Conservation (phyloP, 2,329 filamentous ascomycete species). For the Drechslerella coelobrocha region DNA sequence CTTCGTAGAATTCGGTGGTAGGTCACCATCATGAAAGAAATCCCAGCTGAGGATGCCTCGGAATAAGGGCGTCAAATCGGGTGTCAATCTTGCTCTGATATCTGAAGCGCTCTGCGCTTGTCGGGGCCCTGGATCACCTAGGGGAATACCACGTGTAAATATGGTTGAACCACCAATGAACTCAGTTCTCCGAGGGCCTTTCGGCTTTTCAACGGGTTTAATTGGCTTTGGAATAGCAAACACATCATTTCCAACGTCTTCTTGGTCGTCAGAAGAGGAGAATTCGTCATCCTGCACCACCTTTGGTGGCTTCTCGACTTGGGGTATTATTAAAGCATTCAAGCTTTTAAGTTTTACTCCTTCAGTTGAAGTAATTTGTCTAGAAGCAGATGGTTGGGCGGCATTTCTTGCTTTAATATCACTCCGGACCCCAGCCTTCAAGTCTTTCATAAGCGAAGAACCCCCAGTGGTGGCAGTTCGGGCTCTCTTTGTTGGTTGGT, state of each 20-base stretch:
- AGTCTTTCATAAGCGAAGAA: conserved; percentile 30
- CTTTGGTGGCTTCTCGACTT: conserved; percentile 21
- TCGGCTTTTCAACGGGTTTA: conserved; percentile 57
- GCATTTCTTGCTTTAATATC: conserved; percentile 37
- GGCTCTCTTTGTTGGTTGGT: conserved; percentile 5
- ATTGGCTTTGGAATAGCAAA: conserved; percentile 58
- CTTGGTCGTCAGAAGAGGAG: conserved; percentile 61
- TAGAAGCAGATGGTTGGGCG: conserved; percentile 10
- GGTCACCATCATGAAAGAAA: conserved; percentile 86
- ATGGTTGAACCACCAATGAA: conserved; percentile 67
- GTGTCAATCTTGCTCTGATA: conserved; percentile 88
- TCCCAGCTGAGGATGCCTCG: conserved; percentile 90
- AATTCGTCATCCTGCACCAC: conserved; percentile 28
- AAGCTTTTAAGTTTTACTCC: conserved; percentile 38
- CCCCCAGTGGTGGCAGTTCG: conserved; percentile 6
- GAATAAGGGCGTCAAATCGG: conserved; percentile 84
- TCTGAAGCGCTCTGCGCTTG: conserved; percentile 67
- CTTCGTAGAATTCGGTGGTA: conserved; percentile 75
- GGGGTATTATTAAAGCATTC: conserved; percentile 43
- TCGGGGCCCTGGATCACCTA: conserved; percentile 53
- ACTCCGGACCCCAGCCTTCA: conserved; percentile 34
- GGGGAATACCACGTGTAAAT: conserved; percentile 54
- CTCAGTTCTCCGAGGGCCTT: conserved; percentile 69
- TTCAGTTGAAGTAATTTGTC: conserved; percentile 38
- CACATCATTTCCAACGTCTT: conserved; percentile 63